Evolutionary conservation across 2,329 filamentous ascomycete species (phyloP), one percentile per base, ranked within the genome.

Genomic region (Aspergillus sp.): DNA sequence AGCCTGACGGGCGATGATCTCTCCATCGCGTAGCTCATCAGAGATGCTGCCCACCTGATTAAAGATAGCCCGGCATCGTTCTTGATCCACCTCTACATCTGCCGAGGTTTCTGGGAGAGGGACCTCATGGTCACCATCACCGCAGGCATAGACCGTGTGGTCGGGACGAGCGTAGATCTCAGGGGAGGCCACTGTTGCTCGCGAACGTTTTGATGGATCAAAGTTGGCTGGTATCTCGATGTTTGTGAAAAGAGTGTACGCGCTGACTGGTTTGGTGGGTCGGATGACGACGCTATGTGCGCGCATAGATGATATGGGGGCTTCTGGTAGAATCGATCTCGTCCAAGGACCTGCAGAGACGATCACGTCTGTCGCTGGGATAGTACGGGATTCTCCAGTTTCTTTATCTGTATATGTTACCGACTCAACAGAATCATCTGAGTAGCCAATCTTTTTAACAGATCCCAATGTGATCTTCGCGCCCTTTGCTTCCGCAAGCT

Each of bases 121-220:
- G 0, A 88, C 77, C 3, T 75, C 65, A 2, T 78, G 77, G 61
- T 98, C 93, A 19, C 89, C 88, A 59, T 96, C 90, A 36, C 90
- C 93, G 61, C 93, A 98, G 1, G 89, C 90, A 65, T 98, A 98
- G 8, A 95, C 85, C 62, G 95, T 90, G 43, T 86, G 80, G 62
- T 89, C 86, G 0, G 90, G 90, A 4, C 93, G 79, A 1, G 93
- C 87, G 63, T 98, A 98, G 49, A 97, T 93, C 66, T 98, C 93
- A 0, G 93, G 93, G 27, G 88, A 83, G 9, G 89, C 88, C 12
- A 78, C 78, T 27, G 82, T 77, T 46, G 75, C 53, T 4, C 74
- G 66, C 78, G 79, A 56, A 68, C 69, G 58, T 75, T 70, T 69
- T 62, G 45, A 66, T 62, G 54, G 50, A 48, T 62, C 44, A 62